Evolutionary conservation across 306 rosid genomes (phyloP).

Genomic region (Oxytropis ochrocephala): DNA sequence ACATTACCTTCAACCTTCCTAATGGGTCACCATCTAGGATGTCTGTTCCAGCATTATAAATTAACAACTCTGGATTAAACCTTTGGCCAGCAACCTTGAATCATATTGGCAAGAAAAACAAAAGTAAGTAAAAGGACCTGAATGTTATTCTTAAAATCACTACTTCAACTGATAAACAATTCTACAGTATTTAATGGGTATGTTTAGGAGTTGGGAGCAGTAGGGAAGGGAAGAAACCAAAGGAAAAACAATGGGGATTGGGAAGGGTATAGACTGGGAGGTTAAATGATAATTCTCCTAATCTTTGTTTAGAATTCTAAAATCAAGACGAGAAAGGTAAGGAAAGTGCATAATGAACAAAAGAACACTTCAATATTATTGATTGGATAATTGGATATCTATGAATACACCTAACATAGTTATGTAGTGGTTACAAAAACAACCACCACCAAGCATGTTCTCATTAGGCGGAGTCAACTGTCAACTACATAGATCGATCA

Average conservation of each 20-base stretch:
- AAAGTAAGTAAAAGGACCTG: not conserved
- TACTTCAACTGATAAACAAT: slow-evolving; percentile 2
- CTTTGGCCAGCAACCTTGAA: slow-evolving; percentile 59
- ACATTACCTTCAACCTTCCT: slow-evolving; percentile 75
- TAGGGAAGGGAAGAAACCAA: not conserved
- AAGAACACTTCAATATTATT: not conserved
- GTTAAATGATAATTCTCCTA: not conserved
- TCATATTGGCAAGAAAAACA: slow-evolving; percentile 14
- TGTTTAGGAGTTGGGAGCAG: not conserved
- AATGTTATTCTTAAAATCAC: not conserved
- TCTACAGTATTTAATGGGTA: not conserved
- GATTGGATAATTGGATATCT: not conserved
- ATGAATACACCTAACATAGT: too few relatives aligned
- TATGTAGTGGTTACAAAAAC: not conserved
- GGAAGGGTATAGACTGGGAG: not conserved
- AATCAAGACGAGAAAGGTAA: not conserved
- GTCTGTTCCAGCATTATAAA: slow-evolving; percentile 97
- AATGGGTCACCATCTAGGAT: slow-evolving; percentile 88
- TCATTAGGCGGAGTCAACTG: not conserved
- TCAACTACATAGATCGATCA: too few relatives aligned
- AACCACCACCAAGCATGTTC: not conserved
- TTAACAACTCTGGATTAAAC: slow-evolving; percentile 69
- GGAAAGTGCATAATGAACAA: not conserved
- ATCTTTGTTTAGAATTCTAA: not conserved
- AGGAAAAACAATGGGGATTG: not conserved